These are phyloP conservation scores for Rubroboletus satanas DNA, from an alignment of 768 basidiomycete genomes.

Conservation along the genomic window DNA sequence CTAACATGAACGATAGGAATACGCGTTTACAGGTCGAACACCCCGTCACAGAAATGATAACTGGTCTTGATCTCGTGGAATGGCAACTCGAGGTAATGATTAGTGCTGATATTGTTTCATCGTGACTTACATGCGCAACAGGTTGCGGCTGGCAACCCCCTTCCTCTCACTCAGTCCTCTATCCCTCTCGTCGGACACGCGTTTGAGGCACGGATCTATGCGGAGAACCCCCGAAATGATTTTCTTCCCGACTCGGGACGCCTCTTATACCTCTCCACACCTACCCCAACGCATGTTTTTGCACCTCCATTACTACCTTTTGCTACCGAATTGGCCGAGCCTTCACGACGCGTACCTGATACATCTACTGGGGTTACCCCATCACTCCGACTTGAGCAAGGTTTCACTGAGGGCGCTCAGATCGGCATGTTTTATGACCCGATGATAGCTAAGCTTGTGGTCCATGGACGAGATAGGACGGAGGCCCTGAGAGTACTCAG, in stretches of 20 bases:
- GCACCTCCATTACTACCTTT: constrained; percentile 44
- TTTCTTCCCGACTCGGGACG: constrained; percentile 90
- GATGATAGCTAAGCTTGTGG: constrained; percentile 89
- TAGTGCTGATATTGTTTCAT: background rate
- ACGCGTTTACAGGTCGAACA: constrained; percentile 86
- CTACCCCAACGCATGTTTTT: constrained; percentile 65
- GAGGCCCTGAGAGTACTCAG: constrained; percentile 81
- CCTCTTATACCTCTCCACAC: constrained; percentile 77
- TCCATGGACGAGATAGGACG: constrained; percentile 77
- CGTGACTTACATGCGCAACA: constrained; percentile 22
- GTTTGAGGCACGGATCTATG: constrained; percentile 94
- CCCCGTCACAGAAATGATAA: constrained; percentile 94
- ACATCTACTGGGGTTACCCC: constrained; percentile 39
- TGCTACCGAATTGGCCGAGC: constrained; percentile 19
- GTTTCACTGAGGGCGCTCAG: constrained; percentile 73
- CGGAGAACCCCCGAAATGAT: constrained; percentile 89
- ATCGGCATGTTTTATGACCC: constrained; percentile 91
- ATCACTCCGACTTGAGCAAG: constrained; percentile 83
- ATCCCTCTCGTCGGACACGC: constrained; percentile 90
- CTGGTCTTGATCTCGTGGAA: constrained; percentile 89
- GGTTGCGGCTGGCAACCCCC: constrained; percentile 85
- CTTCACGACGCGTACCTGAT: constrained; percentile 22
- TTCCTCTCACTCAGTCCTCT: constrained; percentile 71
- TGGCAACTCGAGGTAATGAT: constrained; percentile 80
- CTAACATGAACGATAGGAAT: constrained; percentile 48